Evolutionary conservation across 306 rosid species (phyloP), one percentile per base, ranked within the genome.

Genomic region (Ziziphus jujuba): DNA sequence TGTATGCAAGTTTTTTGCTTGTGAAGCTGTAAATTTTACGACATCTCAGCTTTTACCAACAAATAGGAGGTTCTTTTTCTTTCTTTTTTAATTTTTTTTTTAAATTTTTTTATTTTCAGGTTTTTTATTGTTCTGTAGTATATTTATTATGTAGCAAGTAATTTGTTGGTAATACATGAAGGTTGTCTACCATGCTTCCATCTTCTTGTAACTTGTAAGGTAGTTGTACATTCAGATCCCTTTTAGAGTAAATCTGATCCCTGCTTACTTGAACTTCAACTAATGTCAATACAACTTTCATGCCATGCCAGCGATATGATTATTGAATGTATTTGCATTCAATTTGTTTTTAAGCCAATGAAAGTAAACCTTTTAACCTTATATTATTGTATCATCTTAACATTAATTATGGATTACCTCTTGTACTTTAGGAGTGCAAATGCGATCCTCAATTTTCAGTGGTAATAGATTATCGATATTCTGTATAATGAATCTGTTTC

Each of bases 21-120:
- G 59, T 36, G 76, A 63, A 70, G 79, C 75, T 86, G 80, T 86
- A 76, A 79, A 84, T 78, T 72, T 25, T 64, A 48, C 52, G 63
- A 61, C 62, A 23, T 71, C 55, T 63, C 59, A 33, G 66, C 20
- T 36, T n/a, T 62, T 19, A 7, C 15, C 65, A 72, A 59, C 61
- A 19, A 20, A 16, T 38, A 45, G 15, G n/a, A 52, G 33, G 44
- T n/a, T 17, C 2, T 25, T 68, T 44, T 17, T 16, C 5, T 19
- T 19, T 10, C 14, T 35, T 6, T 38, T 58, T 48, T 20, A n/a
- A n/a, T 6, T 2, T 6, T 14, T 38, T 38, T 7, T n/a, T n/a
- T n/a, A n/a, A n/a, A n/a, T n/a, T n/a, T n/a, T n/a, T n/a, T 13
- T 10, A 34, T 17, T 28, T 22, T 16, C 15, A 12, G 56, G 17